Conservation (phyloP, 2,329 filamentous ascomycete species). For the Neonectria magnoliae region DNA sequence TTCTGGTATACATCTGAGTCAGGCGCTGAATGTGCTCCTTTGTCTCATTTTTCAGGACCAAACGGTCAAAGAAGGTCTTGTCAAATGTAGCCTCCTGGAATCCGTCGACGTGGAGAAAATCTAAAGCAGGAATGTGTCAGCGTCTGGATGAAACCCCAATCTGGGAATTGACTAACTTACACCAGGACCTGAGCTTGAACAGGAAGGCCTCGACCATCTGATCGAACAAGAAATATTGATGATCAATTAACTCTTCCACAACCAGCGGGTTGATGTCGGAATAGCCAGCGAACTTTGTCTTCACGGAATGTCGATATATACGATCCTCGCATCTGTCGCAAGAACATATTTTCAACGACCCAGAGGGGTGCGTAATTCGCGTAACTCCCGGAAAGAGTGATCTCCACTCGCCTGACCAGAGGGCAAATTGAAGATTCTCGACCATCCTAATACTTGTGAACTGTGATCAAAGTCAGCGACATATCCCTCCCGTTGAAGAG, state of each 20-base stretch:
- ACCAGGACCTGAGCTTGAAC: conserved; percentile 30
- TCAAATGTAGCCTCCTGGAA: not conserved
- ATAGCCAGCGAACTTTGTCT: not conserved
- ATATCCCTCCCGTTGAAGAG: not conserved
- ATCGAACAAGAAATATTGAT: conserved; percentile 31
- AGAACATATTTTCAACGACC: not conserved
- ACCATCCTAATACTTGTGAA: not conserved
- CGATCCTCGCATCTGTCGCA: not conserved
- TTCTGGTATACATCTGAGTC: not conserved
- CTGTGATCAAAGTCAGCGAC: not conserved
- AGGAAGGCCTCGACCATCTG: conserved; percentile 24
- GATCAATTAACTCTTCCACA: conserved; percentile 14
- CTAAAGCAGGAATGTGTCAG: not conserved
- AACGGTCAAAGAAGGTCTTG: not conserved
- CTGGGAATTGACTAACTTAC: conserved; percentile 7
- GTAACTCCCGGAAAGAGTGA: not conserved
- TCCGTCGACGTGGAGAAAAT: not conserved
- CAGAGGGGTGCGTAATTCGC: not conserved
- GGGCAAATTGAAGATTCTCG: not conserved
- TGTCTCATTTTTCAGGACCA: not conserved
- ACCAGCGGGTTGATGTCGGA: not conserved
- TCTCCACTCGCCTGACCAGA: not conserved
- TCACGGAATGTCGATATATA: not conserved
- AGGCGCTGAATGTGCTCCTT: not conserved
- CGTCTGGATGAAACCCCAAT: not conserved